Evolutionary conservation across 192 early-diverging fungal species (phyloP), one percentile per base, ranked within the genome.

Genomic region (Linnemannia zychae): DNA sequence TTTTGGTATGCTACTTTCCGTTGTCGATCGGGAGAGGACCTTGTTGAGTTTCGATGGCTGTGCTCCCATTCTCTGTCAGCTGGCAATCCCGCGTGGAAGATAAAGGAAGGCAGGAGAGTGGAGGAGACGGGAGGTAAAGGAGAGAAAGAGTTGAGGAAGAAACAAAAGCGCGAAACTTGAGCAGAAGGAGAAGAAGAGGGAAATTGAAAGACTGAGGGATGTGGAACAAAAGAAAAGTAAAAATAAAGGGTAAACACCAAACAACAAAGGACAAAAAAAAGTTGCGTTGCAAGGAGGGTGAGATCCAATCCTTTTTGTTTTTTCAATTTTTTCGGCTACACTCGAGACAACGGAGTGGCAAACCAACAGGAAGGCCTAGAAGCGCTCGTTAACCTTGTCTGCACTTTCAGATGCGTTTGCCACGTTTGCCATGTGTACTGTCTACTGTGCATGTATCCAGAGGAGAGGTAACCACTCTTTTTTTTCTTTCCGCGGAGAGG

Each of bases 31-130:
- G 12, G 72, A 80, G 36, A 52, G 49, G 36, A 67, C 71, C 40
- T 60, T 76, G 70, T 53, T 77, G 48, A 53, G 60, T 53, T 74
- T 77, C 36, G 81, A 82, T 13, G 74, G 63, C 15, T 77, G 75
- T 24, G 70, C 60, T 34, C 81, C 81, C 81, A 82, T 82, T 33
- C 22, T 52, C 34, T 11, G 49, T 49, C 46, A 13, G 33, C 33
- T 53, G 37, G 34, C 31, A 24, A 28, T 48, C 24, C 40, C 65
- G 33, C 65, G 46, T 4, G 28, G 37, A 44, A 38, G 12, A 2
- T 22, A 40, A 40, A 33, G 22, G 36, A 15, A 44, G 40, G 4
- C 4, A 44, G 40, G 40, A 44, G 70, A 46, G 38, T 6, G 22
- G 69, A 40, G 70, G 12, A 11, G 18, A 33, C 22, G n/a, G 72